Base-by-base conservation (phyloP, 345 rosid genomes). In the Mercurialis annua region DNA sequence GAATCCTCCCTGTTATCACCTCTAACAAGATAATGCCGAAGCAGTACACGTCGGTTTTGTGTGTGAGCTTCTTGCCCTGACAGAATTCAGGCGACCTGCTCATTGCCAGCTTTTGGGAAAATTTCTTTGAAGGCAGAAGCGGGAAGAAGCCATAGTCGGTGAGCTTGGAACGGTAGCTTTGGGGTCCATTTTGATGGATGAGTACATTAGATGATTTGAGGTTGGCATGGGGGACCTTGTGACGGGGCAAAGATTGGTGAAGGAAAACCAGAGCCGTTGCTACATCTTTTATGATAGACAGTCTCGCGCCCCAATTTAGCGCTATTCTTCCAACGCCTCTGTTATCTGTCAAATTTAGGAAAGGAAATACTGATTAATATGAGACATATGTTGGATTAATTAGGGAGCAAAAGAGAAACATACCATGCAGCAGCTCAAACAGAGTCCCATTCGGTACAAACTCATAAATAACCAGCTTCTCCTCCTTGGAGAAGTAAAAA, bases 341-440 rank as follows among this genome's bases (percentile, higher is more conserved):
- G 24, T 58, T 69, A 21, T 74, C 90, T 83, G 68, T 12, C 36
- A 72, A 6, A 9, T 6, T 4, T 12, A 46, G 5, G 18, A n/a
- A n/a, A n/a, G n/a, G n/a, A n/a, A n/a, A n/a, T n/a, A n/a, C n/a
- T n/a, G n/a, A n/a, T n/a, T n/a, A n/a, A n/a, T n/a, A n/a, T n/a
- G n/a, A n/a, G n/a, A n/a, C n/a, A n/a, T n/a, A n/a, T n/a, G n/a
- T n/a, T n/a, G n/a, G n/a, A n/a, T n/a, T n/a, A n/a, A n/a, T n/a
- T 6, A 21, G 16, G 56, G 24, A 24, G 17, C 21, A 26, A 10
- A 18, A 47, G 51, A 31, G 43, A 52, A 55, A 49, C 2, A 46
- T 33, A 86, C 91, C 88, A 47, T 86, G 91, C 51, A 86, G 57
- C 12, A 86, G 79, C 40, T 84, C 76, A 31, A 80, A 84, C 66